Base-by-base conservation (phyloP, 2,329 filamentous ascomycete genomes). In the Metarhizium rileyi region DNA sequence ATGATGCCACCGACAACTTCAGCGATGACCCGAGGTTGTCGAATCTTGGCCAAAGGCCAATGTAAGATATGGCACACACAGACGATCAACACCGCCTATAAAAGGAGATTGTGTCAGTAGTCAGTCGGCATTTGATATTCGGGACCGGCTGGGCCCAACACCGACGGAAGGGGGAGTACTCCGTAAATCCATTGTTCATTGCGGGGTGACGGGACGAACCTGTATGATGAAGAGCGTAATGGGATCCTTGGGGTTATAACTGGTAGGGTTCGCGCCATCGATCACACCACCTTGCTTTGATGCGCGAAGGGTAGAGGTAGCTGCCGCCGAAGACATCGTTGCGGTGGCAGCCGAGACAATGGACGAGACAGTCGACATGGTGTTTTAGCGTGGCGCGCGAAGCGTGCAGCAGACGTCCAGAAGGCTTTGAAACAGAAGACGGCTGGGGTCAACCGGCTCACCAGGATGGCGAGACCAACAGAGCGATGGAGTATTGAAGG, bases 1-100 rank as follows among this genome's bases (percentile, higher is more conserved):
- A 95, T 66, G 60, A 93, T 87, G 48, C 87, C 87, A n/a, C 85
- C 86, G 49, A 91, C 81, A 51, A 93, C 87, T 68, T 93, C 87
- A 46, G 87, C 84, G 58, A 93, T 90, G 56, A 93, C 87, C 44
- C 85, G 81, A 54, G 87, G 87, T 62, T 93, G 87, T 50, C 85
- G 81, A 46, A 93, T 74, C 59, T 83, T 84, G 57, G 84, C 84
- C 5, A 91, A 76, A 9, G 87, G 87, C 70, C 78, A 90, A 63
- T 91, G 86, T 20, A 90, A 61, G 10, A 70, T 51, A 47, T 74
- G 67, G 46, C 73, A 76, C 45, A 75, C 68, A 35, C 76, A 68
- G 53, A 75, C 63, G 50, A 70, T 71, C 33, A 77, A 80, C 45
- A 63, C 54, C 42, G 64, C 66, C 61, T 71, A 50, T n/a, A n/a